Evolutionary conservation across 805 yeast species (phyloP), one percentile per base, ranked within the genome.

Genomic region (Wickerhamomyces rabaulensis): DNA sequence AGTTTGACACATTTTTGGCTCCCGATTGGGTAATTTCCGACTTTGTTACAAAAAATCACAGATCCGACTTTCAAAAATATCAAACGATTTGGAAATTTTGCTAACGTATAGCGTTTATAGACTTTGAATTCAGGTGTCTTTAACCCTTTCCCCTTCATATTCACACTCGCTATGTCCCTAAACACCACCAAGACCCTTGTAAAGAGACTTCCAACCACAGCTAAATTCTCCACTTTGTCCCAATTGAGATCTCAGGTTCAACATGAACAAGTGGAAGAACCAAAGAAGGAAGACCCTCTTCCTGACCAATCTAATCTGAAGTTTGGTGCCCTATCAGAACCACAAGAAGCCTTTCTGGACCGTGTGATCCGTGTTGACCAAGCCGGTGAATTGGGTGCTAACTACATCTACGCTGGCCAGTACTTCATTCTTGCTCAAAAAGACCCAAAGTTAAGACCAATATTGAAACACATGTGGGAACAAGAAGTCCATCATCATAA

Each of bases 351-450:
- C 0, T 87, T 75, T 52, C 69, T 87, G 21, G 89, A 86, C 45
- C 66, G 92, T 44, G 81, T 80, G 0, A 79, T 94, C 36, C 74
- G 99, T 43, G 99, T 94, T 8, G 97, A 94, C 62, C 99, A 94
- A 66, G 97, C 99, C 2, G 99, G 99, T 37, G 99, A 94, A 63
- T 76, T 94, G 12, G 99, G 97, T 3, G 99, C 99, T 1, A 82
- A 94, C 63, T 82, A 86, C 55, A 94, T 94, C 43, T 94, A 94
- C 64, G 81, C 83, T 49, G 99, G 98, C 9, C 99, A 94, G 65
- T 86, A 84, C 56, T 70, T 78, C 36, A 90, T 90, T 2, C 70
- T 94, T 43, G 79, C 86, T 12, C 75, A 73, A 45, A 82, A 80
- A 47, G 75, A 76, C 54, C 96, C 96, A 1, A 79, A 82, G 48